phyloP scores from a whole-genome alignment of 805 yeast genomes.

The Starmerella geochares region DNA sequence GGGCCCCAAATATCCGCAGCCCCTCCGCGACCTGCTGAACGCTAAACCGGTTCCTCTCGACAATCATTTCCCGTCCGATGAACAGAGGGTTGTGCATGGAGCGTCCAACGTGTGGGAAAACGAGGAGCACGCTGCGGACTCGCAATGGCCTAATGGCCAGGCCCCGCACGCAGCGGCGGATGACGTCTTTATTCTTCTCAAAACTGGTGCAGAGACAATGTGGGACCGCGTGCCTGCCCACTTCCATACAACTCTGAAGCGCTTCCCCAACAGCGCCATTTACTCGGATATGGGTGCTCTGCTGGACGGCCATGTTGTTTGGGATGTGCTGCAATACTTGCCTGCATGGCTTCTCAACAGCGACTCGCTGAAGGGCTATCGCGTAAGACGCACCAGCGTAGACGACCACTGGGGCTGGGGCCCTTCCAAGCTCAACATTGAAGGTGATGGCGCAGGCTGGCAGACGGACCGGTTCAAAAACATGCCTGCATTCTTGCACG shows the following conservation, averaged over 20 bases:
- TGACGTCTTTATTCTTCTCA: constrained; percentile 30
- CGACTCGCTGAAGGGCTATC: constrained; percentile 23
- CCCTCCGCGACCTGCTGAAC: neutral
- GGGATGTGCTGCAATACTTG: constrained; percentile 29
- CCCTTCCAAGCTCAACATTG: constrained; percentile 9
- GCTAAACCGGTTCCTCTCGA: neutral
- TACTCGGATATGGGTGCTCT: constrained; percentile 32
- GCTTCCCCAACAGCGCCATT: constrained; percentile 30
- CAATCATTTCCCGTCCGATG: neutral
- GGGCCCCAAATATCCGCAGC: neutral
- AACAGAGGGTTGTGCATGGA: neutral
- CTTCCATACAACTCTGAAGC: constrained; percentile 30
- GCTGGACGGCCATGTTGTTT: constrained; percentile 30
- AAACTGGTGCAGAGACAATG: constrained; percentile 32
- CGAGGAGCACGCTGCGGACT: neutral
- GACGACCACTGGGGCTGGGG: constrained; percentile 25
- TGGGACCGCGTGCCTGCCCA: constrained; percentile 34
- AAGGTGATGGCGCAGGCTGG: constrained; percentile 28
- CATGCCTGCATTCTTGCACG: constrained; percentile 33
- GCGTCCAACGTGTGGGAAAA: constrained; percentile 2
- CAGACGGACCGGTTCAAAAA: constrained; percentile 33
- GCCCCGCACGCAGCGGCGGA: neutral
- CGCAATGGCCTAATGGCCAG: neutral
- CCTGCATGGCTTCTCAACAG: constrained; percentile 24
- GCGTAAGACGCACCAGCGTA: constrained; percentile 24